phyloP scores from a whole-genome alignment of 352 stramenopile species.

The Pythium phragmitis region DNA sequence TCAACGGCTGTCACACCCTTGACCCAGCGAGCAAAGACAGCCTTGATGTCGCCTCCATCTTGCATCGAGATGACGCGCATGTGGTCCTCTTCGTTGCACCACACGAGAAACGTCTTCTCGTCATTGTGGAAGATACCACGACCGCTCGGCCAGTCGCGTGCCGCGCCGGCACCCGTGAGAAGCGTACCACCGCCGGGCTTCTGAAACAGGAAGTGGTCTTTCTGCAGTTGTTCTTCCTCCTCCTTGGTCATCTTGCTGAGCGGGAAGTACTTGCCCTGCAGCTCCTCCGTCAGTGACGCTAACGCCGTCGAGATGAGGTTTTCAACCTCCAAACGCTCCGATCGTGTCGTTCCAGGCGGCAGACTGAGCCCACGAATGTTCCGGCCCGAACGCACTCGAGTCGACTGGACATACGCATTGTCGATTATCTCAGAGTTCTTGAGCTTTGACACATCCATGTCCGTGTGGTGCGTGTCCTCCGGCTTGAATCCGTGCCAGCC shows the following conservation, averaged over 20 bases:
- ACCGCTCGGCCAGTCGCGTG: slow-evolving; percentile 90
- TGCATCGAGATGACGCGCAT: slow-evolving; percentile 91
- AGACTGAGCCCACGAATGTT: slow-evolving; percentile 90
- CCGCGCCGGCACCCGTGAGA: slow-evolving; percentile 81
- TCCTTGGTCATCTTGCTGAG: slow-evolving; percentile 90
- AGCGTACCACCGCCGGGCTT: slow-evolving; percentile 89
- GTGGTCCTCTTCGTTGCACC: slow-evolving; percentile 91
- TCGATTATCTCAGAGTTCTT: slow-evolving; percentile 54
- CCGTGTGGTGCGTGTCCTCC: slow-evolving; percentile 72
- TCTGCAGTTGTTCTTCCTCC: slow-evolving; percentile 89
- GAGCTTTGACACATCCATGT: slow-evolving; percentile 82
- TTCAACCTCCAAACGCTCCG: slow-evolving; percentile 86
- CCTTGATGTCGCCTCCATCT: slow-evolving; percentile 88
- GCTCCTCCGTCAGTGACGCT: slow-evolving; percentile 61
- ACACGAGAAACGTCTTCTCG: slow-evolving; percentile 89
- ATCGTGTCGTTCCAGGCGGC: slow-evolving; percentile 82
- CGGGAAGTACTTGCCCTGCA: slow-evolving; percentile 87
- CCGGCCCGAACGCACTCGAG: slow-evolving; percentile 88
- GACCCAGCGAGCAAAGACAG: slow-evolving; percentile 88
- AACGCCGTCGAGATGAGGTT: slow-evolving; percentile 81
- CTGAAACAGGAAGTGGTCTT: slow-evolving; percentile 93
- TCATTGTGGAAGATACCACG: slow-evolving; percentile 93
- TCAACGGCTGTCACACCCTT: slow-evolving; percentile 80
- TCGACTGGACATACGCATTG: slow-evolving; percentile 89
- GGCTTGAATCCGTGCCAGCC: slow-evolving; percentile 86